A percentile compares a stretch with the other conserved stretches of the same genome.
These are phyloP conservation scores for Candida freyschussii DNA, from an alignment of 1,139 yeast species.

Conservation along the genomic window DNA sequence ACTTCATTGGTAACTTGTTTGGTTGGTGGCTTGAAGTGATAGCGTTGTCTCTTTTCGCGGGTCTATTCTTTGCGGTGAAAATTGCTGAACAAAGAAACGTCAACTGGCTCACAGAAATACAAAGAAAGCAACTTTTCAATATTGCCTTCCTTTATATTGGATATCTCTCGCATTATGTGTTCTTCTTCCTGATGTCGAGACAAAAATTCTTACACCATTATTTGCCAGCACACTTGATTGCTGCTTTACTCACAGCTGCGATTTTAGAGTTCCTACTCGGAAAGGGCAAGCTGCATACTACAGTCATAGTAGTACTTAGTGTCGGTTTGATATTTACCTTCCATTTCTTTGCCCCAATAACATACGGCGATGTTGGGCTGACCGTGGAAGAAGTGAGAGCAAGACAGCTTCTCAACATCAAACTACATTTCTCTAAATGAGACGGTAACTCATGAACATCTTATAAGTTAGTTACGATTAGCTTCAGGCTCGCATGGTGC, in stretches of 20 bases:
- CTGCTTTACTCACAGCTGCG: conserved; percentile 79
- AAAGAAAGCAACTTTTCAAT: conserved; percentile 76
- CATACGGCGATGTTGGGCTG: conserved; percentile 74
- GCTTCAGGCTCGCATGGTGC: too few relatives aligned
- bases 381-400: conserved; percentile 57
- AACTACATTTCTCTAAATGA: conserved; percentile 77
- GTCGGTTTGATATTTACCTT: conserved; percentile 57
- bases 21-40: conserved; percentile 90
- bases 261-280: conserved; percentile 75
- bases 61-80: conserved; percentile 38
- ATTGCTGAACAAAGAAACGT: conserved; percentile 77
- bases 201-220: conserved; percentile 94
- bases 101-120: conserved; percentile 49
- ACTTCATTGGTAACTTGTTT: conserved; percentile 81
- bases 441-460: too few relatives aligned
- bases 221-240: conserved; percentile 91
- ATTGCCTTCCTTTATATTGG: conserved; percentile 82
- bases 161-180: conserved; percentile 86
- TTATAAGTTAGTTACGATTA: too few relatives aligned
- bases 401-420: conserved; percentile 81
- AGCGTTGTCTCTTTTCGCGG: conserved; percentile 61
- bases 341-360: conserved; percentile 73
- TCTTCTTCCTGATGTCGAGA: conserved; percentile 88
- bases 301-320: conserved; percentile 32
- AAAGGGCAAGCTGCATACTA: conserved; percentile 40